Evolutionary conservation across 345 rosid genomes (phyloP).

Genomic region (Reutealis trisperma): DNA sequence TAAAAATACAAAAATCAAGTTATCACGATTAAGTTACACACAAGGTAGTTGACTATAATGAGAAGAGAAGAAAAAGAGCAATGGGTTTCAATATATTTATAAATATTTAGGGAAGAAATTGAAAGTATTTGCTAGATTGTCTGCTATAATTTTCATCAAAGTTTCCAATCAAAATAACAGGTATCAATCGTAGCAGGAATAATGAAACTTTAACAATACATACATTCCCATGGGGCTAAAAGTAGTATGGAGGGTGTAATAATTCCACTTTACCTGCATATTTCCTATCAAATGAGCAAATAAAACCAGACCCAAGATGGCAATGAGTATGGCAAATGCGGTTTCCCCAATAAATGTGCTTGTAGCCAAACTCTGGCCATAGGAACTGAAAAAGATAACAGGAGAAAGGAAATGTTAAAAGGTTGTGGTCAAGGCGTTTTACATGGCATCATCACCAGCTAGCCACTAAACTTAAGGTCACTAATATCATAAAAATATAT

Average conservation of each 20-base stretch:
- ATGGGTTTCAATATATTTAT: no score
- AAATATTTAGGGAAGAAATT: no score
- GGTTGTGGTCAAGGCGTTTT: background rate
- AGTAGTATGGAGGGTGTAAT: background rate
- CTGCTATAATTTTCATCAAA: no score
- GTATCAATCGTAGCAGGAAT: background rate
- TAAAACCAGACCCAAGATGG: constrained; percentile 48
- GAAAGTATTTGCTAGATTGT: no score
- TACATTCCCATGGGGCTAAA: background rate
- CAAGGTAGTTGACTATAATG: no score
- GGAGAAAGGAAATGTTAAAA: background rate
- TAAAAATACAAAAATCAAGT: no score
- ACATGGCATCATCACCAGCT: background rate
- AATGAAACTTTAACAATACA: background rate
- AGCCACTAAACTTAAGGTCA: background rate
- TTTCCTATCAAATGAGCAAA: constrained; percentile 60
- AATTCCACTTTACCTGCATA: constrained; percentile 43
- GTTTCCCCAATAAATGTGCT: constrained; percentile 55
- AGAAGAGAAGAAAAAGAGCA: no score
- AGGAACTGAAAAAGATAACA: constrained; percentile 38
- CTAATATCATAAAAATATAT: no score
- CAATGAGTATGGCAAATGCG: constrained; percentile 44
- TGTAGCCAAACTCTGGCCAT: constrained; percentile 42
- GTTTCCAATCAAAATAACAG: background rate
- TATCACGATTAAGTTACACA: no score